Base-by-base conservation (phyloP, 495 filamentous ascomycete species). In the Aspergillus taichungensis region DNA sequence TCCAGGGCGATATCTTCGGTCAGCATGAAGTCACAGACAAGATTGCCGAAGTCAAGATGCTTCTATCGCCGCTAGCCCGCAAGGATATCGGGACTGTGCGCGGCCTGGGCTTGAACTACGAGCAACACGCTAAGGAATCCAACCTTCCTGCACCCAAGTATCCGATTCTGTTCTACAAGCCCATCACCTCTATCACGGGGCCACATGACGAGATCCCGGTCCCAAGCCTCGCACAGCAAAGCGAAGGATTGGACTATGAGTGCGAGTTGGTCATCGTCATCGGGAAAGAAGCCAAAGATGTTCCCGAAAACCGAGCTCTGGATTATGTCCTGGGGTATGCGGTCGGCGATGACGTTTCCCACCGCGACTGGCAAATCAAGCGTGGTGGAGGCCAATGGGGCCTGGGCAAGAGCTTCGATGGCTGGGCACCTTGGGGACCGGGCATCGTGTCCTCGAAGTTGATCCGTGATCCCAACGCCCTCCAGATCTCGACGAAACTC, bases 401-500 rank as follows among this genome's bases (percentile, higher is more conserved):
- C 0, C 52, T 90, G 4, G 87, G 87, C 1, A 94, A 94, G 61
- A 83, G 86, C 3, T 92, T 88, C 54, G 87, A 94, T 65, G 83
- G 84, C 36, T 92, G 86, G 87, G 87, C 86, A n/a, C 88, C 87
- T 0, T 84, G 77, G 52, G 88, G 88, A 3, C 88, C 88, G 10
- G 87, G 84, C 0, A 88, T 92, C 52, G 84, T 88, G 13, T 79
- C 75, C 31, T 65, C 69, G 41, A 63, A 61, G n/a, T 34, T 88
- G 47, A 83, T 92, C 51, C 59, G 68, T 30, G 79, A 90, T 56
- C 87, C 87, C 0, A 83, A 87, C 60, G 68, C 61, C 12, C 61
- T 89, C 44, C 67, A 64, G 27, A 88, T 91, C 37, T 64, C 62
- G 35, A 86, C 83, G 0, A 80, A 75, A 47, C 51, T 92, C 31